phyloP scores from a whole-genome alignment of 2,329 filamentous ascomycete species.

The Orbilia ellipsospora region DNA sequence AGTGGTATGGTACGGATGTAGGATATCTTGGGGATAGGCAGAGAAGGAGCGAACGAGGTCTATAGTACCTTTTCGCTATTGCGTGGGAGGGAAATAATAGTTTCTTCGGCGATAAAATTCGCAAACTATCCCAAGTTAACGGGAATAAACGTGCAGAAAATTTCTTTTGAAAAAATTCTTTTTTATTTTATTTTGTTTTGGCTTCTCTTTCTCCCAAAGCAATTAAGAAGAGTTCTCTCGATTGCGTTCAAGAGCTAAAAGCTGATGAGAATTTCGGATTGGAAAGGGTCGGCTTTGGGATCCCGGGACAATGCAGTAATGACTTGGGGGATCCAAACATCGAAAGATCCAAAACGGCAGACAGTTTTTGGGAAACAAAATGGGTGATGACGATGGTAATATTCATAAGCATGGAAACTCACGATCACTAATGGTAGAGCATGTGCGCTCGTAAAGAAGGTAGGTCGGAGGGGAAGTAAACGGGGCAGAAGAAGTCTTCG shows the following conservation, averaged over 20 bases:
- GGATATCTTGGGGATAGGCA: constrained; percentile 6
- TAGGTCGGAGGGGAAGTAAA: constrained; percentile 4
- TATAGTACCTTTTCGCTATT: constrained; percentile 41
- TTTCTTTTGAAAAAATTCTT: constrained; percentile 19
- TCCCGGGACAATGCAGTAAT: background rate
- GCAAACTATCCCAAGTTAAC: constrained; percentile 36
- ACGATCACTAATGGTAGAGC: constrained; percentile 30
- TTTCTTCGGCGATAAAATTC: constrained; percentile 55
- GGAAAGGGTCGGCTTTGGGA: background rate
- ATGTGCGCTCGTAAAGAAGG: constrained; percentile 27
- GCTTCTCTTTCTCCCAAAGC: no score
- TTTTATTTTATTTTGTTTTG: background rate
- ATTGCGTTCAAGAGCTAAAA: background rate
- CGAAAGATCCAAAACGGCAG: background rate
- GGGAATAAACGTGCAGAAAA: constrained; percentile 38
- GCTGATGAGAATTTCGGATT: background rate
- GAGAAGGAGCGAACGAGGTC: constrained; percentile 5
- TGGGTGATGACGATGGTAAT: constrained; percentile 11
- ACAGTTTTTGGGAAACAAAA: background rate
- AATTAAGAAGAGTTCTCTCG: background rate
- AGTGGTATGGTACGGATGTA: background rate
- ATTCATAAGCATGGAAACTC: constrained; percentile 21
- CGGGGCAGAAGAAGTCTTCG: constrained; percentile 9
- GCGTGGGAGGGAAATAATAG: constrained; percentile 26
- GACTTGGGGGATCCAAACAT: background rate